A percentile compares a stretch with the other conserved stretches of the same genome.
Conservation (phyloP, 78 protist species). For the Cavenderia fasciculata region DNA sequence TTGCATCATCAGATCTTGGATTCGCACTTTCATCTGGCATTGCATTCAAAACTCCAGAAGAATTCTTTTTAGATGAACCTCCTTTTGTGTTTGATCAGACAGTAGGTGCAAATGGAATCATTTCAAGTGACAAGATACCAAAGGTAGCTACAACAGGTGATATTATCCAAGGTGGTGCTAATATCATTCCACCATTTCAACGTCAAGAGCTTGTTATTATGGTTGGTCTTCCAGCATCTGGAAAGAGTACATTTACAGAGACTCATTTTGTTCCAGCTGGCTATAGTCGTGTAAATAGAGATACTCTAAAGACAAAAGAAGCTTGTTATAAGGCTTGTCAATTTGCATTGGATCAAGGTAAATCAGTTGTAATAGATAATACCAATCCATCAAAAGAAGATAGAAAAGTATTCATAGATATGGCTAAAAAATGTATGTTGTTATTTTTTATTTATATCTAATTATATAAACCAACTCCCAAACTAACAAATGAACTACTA, state of each 20-base stretch:
- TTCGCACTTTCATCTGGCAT: constrained; percentile 81
- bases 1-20: constrained; percentile 8
- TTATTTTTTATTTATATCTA: too few species aligned
- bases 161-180: not conserved
- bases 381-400: constrained; percentile 51
- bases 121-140: not conserved
- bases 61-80: constrained; percentile 64
- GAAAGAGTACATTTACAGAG: constrained; percentile 83
- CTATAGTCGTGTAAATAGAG: constrained; percentile 76
- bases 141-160: constrained; percentile 1
- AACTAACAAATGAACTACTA: too few species aligned
- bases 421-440: constrained; percentile 34
- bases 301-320: constrained; percentile 74
- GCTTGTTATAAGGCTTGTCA: constrained; percentile 38
- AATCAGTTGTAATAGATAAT: constrained; percentile 82
- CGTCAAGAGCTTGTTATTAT: constrained; percentile 81
- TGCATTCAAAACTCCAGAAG: constrained; percentile 86
- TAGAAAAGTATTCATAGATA: constrained; percentile 19
- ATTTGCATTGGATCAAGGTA: constrained; percentile 61
- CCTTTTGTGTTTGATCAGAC: constrained; percentile 28
- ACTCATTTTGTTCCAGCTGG: constrained; percentile 53
- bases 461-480: too few species aligned
- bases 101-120: not conserved
- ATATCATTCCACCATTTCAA: not conserved
- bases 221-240: constrained; percentile 85